Evolutionary conservation across 345 rosid genomes (phyloP).

Genomic region (Arabidopsis suecica): DNA sequence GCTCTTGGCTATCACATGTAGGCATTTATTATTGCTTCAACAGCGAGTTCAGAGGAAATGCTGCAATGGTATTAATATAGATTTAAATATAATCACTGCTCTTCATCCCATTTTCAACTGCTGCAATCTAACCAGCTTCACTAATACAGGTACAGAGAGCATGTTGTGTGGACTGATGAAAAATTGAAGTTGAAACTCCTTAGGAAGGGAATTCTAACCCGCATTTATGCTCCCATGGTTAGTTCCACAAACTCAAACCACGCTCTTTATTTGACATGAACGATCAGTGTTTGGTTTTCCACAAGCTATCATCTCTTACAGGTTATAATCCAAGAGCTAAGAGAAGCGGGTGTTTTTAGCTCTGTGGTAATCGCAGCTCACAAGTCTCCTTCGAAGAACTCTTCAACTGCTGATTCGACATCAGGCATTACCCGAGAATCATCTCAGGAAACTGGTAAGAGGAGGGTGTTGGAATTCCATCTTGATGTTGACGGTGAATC

Average conservation of each 20-base stretch:
- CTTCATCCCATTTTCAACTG: not conserved
- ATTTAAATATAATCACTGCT: slow-evolving; percentile 6
- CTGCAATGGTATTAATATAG: slow-evolving; percentile 64
- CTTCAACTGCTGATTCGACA: slow-evolving; percentile 22
- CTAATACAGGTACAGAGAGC: slow-evolving; percentile 71
- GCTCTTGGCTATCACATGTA: slow-evolving; percentile 47
- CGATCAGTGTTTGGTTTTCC: slow-evolving; percentile 36
- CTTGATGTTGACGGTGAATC: slow-evolving; percentile 27
- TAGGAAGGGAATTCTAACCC: slow-evolving; percentile 78
- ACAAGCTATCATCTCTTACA: slow-evolving; percentile 37
- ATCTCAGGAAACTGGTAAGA: slow-evolving; percentile 37
- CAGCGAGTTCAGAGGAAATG: slow-evolving; percentile 93
- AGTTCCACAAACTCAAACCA: slow-evolving; percentile 36
- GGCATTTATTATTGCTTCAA: slow-evolving; percentile 99
- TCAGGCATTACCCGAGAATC: slow-evolving; percentile 30
- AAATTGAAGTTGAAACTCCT: slow-evolving; percentile 64
- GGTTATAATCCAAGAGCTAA: slow-evolving; percentile 79
- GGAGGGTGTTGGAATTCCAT: slow-evolving; percentile 36
- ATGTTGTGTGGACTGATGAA: slow-evolving; percentile 77
- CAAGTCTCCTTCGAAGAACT: slow-evolving; percentile 25
- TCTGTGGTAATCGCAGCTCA: slow-evolving; percentile 54
- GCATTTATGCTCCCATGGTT: slow-evolving; percentile 89
- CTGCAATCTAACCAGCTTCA: slow-evolving; percentile 19
- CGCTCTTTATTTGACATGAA: not conserved
- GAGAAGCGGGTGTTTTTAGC: slow-evolving; percentile 77